Conservation (phyloP, 2,329 filamentous ascomycete genomes). For the Botrytis fabae region DNA sequence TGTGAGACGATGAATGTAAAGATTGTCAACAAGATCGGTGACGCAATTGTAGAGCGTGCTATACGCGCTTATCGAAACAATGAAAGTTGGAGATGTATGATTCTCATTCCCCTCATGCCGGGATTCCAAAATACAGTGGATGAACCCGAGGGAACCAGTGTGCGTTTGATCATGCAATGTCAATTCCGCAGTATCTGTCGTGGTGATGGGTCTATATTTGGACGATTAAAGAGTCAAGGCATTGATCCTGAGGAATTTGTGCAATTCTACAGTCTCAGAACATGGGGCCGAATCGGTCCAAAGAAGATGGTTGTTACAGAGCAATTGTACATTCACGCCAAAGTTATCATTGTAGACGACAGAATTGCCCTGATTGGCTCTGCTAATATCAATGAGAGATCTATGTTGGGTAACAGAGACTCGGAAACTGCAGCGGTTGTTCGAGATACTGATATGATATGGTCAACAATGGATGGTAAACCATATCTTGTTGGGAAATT, state of each 20-base stretch:
- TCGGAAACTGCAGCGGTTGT: constrained; percentile 90
- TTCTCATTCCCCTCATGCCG: constrained; percentile 94
- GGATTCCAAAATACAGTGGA: constrained; percentile 97
- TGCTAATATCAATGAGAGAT: constrained; percentile 97
- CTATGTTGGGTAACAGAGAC: constrained; percentile 88
- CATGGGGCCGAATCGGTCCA: constrained; percentile 88
- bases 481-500: constrained; percentile 91
- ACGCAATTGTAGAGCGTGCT: constrained; percentile 90
- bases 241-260: constrained; percentile 97
- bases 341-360: constrained; percentile 95
- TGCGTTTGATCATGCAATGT: constrained; percentile 93
- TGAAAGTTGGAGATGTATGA: constrained; percentile 86
- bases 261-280: constrained; percentile 86
- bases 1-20: constrained; percentile 83
- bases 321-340: constrained; percentile 97
- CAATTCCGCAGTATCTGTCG: constrained; percentile 96
- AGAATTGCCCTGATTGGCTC: constrained; percentile 91
- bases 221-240: constrained; percentile 71
- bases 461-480: constrained; percentile 85
- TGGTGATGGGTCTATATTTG: constrained; percentile 89
- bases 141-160: constrained; percentile 88
- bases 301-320: constrained; percentile 86
- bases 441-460: constrained; percentile 88
- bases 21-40: constrained; percentile 90
- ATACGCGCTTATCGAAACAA: constrained; percentile 78